Evolutionary conservation across 768 basidiomycete genomes (phyloP), one percentile per base, ranked within the genome.

Genomic region (Mycena rosella): DNA sequence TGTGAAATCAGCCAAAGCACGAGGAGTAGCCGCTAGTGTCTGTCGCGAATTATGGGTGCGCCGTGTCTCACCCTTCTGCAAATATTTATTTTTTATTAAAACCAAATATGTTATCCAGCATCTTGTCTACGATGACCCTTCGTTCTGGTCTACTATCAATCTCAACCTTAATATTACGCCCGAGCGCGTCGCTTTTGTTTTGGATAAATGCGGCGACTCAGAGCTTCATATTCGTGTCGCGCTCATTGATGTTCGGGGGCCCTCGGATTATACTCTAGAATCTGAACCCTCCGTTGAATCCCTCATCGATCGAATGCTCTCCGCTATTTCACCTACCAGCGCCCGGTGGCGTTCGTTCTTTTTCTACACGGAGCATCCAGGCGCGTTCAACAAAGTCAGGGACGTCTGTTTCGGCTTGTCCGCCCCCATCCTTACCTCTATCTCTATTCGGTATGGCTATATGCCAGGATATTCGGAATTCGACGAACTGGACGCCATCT

Each of bases 381-480:
- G 52, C 4, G 52, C 52, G 7, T 34, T 34, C 18, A 18, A n/a
- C 1, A 15, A 32, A 2, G 20, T 53, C 14, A 30, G 32, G 0
- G 17, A 4, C 0, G 17, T 11, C 10, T 53, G 52, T 22, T 2
- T 3, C 13, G 17, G 14, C 11, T 32, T 53, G 2, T 5, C 4
- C 8, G 32, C 15, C 2, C 52, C 52, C 3, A 2, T 13, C 1
- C 3, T 53, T 1, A 20, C 30, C 18, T 53, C 52, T 2, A 0
- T 53, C 7, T 5, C 52, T 22, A 15, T 53, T 7, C 9, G n/a
- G 14, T 53, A 53, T 32, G 52, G 32, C 3, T 34, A 34, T 22
- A 32, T 53, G 30, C 52, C 52, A 1, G 52, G 52, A 44, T 44
- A 44, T 34, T 53, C 52, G 30, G 52, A 53, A 13, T 53, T n/a